Evolutionary conservation across 1,139 yeast genomes (phyloP), one percentile per base, ranked within the genome.

Genomic region (Blastobotrys aristatus): DNA sequence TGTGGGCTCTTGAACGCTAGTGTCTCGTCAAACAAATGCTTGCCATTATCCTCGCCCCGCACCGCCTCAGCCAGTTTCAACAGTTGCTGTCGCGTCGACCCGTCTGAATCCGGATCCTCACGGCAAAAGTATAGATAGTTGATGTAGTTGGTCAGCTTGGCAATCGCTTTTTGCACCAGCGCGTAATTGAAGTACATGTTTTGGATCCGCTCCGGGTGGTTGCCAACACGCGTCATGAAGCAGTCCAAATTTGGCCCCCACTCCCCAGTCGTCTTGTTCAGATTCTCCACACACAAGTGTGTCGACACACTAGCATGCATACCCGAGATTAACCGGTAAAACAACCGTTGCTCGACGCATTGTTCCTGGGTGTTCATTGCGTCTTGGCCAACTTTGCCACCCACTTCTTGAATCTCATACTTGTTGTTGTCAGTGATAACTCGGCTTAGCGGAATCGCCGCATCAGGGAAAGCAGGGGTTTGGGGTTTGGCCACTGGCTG

Each of bases 291-390:
- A 24, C 96, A 81, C 52, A 94, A 73, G 67, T 94, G 99, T 1
- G 95, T 89, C 8, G 95, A 94, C 54, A 94, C 89, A 4, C 96
- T 87, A 1, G 97, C 89, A 65, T 94, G 99, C 84, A 94, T 78
- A 1, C 99, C 99, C 40, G 95, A 83, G 17, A 94, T 75, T 48
- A 94, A 69, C 55, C 95, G 77, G 68, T 84, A 90, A 62, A 94
- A 94, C 39, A 89, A 79, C 57, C 89, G 82, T 69, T 90, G 92
- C 60, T 94, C 97, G 11, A 75, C 65, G 64, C 97, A 89, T 54
- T 73, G 75, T 35, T 76, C 83, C 16, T 16, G 13, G 33, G 69
- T 69, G 38, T 59, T 59, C 52, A 64, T 50, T 14, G 65, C 65
- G 13, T 48, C 51, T 6, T 58, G 51, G 18, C 61, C 65, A 4